A percentile compares a stretch with the other conserved stretches of the same genome.
phyloP scores from a whole-genome alignment of 345 rosid genomes.

The Gossypium sturtianum region DNA sequence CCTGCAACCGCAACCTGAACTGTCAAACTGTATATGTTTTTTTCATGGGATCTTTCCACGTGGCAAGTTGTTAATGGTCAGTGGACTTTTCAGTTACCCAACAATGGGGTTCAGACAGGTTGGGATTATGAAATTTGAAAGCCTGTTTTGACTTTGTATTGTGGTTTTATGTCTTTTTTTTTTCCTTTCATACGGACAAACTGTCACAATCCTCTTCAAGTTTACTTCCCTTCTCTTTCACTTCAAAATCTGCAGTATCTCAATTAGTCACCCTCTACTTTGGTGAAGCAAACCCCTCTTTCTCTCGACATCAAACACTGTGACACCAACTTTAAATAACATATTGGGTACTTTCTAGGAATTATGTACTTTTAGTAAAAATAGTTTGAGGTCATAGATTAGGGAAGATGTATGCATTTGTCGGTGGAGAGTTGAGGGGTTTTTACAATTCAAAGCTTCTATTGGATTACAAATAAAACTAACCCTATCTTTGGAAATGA shows the following conservation, averaged over 20 bases:
- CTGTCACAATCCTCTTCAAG: slow-evolving; percentile 15
- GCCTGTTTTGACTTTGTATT: slow-evolving; percentile 8
- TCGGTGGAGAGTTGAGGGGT: background rate
- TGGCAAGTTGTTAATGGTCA: background rate
- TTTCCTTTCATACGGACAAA: background rate
- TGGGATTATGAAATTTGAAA: too few species aligned
- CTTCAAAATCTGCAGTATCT: background rate
- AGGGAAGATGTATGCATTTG: background rate
- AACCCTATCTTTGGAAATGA: too few species aligned
- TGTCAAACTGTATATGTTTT: background rate
- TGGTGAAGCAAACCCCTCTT: background rate
- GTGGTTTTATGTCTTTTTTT: background rate
- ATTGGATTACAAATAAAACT: too few species aligned
- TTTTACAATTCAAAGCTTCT: too few species aligned
- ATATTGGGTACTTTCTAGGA: background rate
- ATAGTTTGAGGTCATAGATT: background rate
- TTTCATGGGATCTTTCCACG: background rate
- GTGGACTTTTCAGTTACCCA: background rate
- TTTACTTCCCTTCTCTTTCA: slow-evolving; percentile 20
- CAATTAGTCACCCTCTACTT: background rate
- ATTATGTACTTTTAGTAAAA: background rate
- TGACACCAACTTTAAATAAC: background rate
- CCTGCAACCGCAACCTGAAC: background rate
- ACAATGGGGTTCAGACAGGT: background rate
- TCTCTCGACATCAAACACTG: background rate